A percentile compares a stretch with the other conserved stretches of the same genome.
Conservation (phyloP, 768 basidiomycete species). For the Saitozyma podzolica region DNA sequence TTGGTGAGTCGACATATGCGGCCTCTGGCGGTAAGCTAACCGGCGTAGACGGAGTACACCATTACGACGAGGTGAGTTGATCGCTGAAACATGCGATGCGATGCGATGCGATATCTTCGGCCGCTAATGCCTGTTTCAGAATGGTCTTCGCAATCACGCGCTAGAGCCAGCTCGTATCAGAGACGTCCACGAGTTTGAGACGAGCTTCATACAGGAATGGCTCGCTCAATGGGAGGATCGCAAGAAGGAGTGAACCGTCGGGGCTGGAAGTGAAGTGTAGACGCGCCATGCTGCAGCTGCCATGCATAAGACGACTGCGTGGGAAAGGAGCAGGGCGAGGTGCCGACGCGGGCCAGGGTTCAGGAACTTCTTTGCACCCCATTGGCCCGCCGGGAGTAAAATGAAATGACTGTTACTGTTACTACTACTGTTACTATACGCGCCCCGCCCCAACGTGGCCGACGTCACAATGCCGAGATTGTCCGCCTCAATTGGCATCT, state of each 20-base stretch:
- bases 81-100: neutral
- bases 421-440: no score
- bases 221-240: constrained; percentile 56
- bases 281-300: no score
- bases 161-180: constrained; percentile 76
- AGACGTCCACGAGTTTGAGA: constrained; percentile 76
- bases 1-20: constrained; percentile 59
- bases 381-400: no score
- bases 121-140: constrained; percentile 54
- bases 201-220: constrained; percentile 78
- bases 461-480: no score
- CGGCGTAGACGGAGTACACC: constrained; percentile 47
- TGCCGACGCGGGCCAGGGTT: no score
- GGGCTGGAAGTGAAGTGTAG: no score
- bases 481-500: no score
- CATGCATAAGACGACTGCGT: no score
- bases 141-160: constrained; percentile 64
- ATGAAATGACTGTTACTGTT: no score
- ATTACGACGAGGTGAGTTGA: constrained; percentile 45
- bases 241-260: constrained; percentile 5
- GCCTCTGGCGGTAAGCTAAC: constrained; percentile 4
- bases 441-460: no score
- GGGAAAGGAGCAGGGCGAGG: no score
- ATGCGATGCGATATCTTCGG: neutral
- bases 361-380: no score